Evolutionary conservation across 495 filamentous ascomycete genomes (phyloP).

Genomic region (Amphirosellinia nigrospora): DNA sequence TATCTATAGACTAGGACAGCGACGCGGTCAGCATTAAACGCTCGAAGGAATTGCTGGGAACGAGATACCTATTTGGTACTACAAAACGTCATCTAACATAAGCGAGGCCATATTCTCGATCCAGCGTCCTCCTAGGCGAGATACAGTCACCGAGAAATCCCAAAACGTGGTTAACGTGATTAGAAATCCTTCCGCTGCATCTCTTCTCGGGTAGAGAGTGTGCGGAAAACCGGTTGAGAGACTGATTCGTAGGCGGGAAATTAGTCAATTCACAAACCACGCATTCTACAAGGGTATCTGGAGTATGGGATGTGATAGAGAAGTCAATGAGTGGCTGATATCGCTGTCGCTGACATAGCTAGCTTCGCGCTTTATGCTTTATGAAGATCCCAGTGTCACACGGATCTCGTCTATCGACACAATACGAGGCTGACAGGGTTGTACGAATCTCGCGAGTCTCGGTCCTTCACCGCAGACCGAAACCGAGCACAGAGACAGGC

Average conservation of each 20-base stretch:
- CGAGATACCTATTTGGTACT: neutral
- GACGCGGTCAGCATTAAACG: neutral
- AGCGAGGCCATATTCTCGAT: neutral
- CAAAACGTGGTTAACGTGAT: neutral
- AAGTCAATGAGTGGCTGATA: neutral
- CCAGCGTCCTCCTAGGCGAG: conserved; percentile 1
- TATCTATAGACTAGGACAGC: neutral
- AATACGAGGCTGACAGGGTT: too few species aligned
- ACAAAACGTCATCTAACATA: conserved; percentile 17
- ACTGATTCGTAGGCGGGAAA: neutral
- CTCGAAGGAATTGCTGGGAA: neutral
- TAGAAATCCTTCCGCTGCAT: neutral
- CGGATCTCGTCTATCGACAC: too few species aligned
- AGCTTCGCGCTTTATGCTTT: neutral
- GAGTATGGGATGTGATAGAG: neutral
- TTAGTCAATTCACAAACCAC: neutral
- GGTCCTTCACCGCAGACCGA: too few species aligned
- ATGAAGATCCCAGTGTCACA: too few species aligned
- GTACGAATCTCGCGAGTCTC: too few species aligned
- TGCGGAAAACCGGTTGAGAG: neutral
- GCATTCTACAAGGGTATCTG: neutral
- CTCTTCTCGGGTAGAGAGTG: neutral
- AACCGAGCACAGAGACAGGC: too few species aligned
- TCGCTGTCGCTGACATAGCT: neutral
- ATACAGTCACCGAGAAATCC: neutral